phyloP scores from a whole-genome alignment of 768 basidiomycete species.

The Tricholoma terreum region DNA sequence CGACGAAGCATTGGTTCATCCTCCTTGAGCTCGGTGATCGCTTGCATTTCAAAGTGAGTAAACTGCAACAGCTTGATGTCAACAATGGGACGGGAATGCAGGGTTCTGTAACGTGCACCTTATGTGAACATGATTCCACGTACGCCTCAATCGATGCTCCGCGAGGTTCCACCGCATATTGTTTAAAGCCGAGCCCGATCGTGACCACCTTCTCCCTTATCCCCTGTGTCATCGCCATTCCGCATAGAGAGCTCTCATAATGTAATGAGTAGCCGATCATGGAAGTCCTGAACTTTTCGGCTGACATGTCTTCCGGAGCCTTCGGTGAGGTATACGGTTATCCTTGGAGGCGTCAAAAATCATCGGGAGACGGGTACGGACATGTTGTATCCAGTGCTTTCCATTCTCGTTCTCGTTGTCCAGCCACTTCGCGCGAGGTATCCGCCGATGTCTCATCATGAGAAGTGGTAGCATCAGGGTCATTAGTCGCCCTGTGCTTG shows the following conservation, averaged over 20 bases:
- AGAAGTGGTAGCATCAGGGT: constrained; percentile 73
- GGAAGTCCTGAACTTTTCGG: constrained; percentile 62
- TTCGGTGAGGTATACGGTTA: constrained; percentile 20
- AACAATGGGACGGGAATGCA: background rate
- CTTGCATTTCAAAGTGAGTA: constrained; percentile 46
- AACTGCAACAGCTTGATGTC: constrained; percentile 14
- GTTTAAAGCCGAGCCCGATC: constrained; percentile 78
- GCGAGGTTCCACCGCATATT: constrained; percentile 58
- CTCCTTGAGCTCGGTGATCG: constrained; percentile 46
- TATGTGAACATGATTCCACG: constrained; percentile 71
- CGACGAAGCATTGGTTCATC: constrained; percentile 71
- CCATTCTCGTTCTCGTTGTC: constrained; percentile 58
- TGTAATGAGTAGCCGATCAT: constrained; percentile 81
- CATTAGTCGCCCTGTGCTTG: constrained; percentile 57
- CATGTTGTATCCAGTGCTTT: constrained; percentile 84
- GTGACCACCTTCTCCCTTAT: constrained; percentile 71
- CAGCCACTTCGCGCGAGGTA: constrained; percentile 72
- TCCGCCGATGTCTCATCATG: constrained; percentile 83
- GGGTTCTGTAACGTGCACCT: constrained; percentile 43
- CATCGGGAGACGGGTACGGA: constrained; percentile 20
- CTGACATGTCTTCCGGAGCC: constrained; percentile 58
- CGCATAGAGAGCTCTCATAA: constrained; percentile 65
- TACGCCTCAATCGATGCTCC: constrained; percentile 60
- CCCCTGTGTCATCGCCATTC: constrained; percentile 87
- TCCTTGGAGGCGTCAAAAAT: background rate